Evolutionary conservation across 768 basidiomycete species (phyloP), one percentile per base, ranked within the genome.

Genomic region (Collybia nuda): DNA sequence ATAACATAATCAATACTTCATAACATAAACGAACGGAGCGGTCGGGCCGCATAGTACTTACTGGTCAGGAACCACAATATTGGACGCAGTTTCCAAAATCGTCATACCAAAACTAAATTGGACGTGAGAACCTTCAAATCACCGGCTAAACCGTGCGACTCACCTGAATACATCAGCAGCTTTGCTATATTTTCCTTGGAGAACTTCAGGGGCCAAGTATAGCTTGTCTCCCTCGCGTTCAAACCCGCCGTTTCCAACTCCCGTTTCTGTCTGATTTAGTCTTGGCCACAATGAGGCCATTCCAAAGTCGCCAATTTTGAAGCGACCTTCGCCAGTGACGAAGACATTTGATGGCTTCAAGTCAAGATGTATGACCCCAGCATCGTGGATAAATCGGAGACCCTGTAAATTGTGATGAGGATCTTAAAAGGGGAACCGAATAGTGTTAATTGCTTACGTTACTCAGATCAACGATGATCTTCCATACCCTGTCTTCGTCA

Each of bases 281-380:
- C 93, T 75, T 0, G 93, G 93, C 89, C 92, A 95, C 46, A 93
- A 60, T 5, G 92, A 91, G n/a, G 96, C 95, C 86, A 99, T 93
- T 7, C 97, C 97, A 72, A 98, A 98, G 67, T 99, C 97, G 6
- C 96, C 96, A 65, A 99, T 93, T 73, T 93, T 93, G 73, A 99
- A 88, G 40, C 88, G 81, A 1, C 97, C 97, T 38, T 85, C 80
- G 6, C 76, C 76, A 8, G 91, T 93, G 59, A 99, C 78, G 64
- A 99, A 93, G 44, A 99, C 86, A 66, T 99, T 99, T 38, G 93
- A 93, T 11, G 97, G 97, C 73, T 99, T 99, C 56, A 99, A 71
- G 71, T 99, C 97, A 48, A 99, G 80, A 71, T 99, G 97, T 44
- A 98, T 88, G 51, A 97, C 84, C 48, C 88, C 86, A 39, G 86